Percentiles rank a stretch among this genome's conserved stretches.
Evolutionary conservation across 1,284 basidiomycete genomes (phyloP).

Genomic region (Leccinum proliferum): DNA sequence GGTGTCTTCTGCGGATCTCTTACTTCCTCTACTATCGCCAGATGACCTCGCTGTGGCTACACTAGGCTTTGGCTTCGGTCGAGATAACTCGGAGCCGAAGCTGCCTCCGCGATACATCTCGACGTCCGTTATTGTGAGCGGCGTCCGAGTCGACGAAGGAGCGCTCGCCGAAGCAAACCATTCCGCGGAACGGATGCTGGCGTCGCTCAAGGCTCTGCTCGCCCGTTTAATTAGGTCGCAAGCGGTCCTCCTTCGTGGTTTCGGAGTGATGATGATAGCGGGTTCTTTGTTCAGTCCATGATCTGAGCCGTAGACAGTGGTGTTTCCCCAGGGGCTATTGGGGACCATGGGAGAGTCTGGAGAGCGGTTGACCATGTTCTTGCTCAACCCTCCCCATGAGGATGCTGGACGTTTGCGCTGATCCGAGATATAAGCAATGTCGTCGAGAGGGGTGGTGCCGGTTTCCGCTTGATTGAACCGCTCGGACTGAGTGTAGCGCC

Average conservation of each 20-base stretch:
- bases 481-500: constrained; percentile 14
- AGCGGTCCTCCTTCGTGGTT: constrained; percentile 14
- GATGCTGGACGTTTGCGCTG: constrained; percentile 10
- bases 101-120: constrained; percentile 25
- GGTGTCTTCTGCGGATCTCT: constrained; percentile 8
- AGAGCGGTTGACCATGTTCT: not conserved
- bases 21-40: constrained; percentile 1
- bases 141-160: constrained; percentile 6
- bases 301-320: constrained; percentile 1
- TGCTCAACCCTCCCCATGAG: constrained; percentile 24
- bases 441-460: constrained; percentile 25
- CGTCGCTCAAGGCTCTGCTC: constrained; percentile 25
- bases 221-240: constrained; percentile 18
- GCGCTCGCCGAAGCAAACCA: constrained; percentile 25
- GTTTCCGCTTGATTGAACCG: constrained; percentile 27
- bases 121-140: constrained; percentile 21
- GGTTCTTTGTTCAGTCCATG: constrained; percentile 3
- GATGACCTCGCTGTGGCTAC: constrained; percentile 2
- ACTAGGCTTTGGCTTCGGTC: not conserved
- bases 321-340: constrained; percentile 5
- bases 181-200: constrained; percentile 28
- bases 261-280: constrained; percentile 9
- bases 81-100: constrained; percentile 6
- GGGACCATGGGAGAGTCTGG: constrained; percentile 5
- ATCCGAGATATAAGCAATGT: constrained; percentile 9